A percentile compares a stretch with the other conserved stretches of the same genome.
Evolutionary conservation across 768 basidiomycete species (phyloP).

Genomic region (Suillus tomentosus): DNA sequence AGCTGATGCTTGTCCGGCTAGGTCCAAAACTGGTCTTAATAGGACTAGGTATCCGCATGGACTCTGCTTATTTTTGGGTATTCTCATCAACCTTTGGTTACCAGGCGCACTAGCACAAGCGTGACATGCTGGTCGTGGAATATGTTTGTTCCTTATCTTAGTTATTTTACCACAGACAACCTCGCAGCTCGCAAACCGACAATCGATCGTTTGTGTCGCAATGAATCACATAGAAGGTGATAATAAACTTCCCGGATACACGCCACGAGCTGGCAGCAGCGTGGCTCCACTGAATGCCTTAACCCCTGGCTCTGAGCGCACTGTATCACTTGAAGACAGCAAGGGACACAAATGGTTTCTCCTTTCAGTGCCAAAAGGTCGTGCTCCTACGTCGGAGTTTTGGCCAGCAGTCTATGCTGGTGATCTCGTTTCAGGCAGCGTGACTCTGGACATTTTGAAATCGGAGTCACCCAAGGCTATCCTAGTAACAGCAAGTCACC

Average conservation of each 20-base stretch:
- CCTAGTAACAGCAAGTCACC: constrained; percentile 33
- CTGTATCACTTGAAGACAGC: constrained; percentile 43
- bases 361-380: constrained; percentile 43
- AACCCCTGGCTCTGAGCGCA: constrained; percentile 33
- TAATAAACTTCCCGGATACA: constrained; percentile 22
- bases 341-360: constrained; percentile 48
- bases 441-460: constrained; percentile 53
- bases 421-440: constrained; percentile 51
- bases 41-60: background rate
- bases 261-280: constrained; percentile 12
- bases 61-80: background rate
- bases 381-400: constrained; percentile 37
- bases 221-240: constrained; percentile 11
- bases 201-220: background rate
- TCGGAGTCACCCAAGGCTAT: constrained; percentile 52
- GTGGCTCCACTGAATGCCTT: background rate
- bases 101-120: background rate
- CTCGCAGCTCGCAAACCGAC: background rate
- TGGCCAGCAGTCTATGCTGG: constrained; percentile 50
- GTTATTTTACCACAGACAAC: background rate
- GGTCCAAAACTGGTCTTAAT: background rate
- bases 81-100: background rate
- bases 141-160: background rate
- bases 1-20: background rate
- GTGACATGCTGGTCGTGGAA: background rate